Evolutionary conservation across 2,329 filamentous ascomycete species (phyloP).

Genomic region (Orbilia blumenaviensis): DNA sequence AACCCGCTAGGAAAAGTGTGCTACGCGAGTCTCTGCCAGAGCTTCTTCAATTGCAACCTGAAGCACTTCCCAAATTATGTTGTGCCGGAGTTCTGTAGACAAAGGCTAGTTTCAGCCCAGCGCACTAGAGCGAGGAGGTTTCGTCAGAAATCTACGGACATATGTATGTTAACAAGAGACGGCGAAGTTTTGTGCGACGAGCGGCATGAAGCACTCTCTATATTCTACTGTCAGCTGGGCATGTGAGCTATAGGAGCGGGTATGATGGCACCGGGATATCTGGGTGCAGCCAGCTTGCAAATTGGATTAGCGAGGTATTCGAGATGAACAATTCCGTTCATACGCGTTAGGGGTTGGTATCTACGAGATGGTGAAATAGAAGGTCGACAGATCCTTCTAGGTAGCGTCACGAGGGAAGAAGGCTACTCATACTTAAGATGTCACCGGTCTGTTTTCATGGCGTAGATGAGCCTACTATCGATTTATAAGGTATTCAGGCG

Average conservation of each 20-base stretch:
- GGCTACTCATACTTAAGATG: background rate
- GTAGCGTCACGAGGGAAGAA: background rate
- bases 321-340: constrained; percentile 9
- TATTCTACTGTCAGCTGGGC: constrained; percentile 1
- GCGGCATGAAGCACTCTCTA: background rate
- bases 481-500: background rate
- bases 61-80: background rate
- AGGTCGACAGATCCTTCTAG: background rate
- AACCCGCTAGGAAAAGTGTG: background rate
- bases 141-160: background rate
- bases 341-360: constrained; percentile 2
- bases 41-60: background rate
- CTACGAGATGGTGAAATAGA: background rate
- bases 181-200: background rate
- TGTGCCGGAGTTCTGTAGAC: background rate
- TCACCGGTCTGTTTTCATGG: background rate
- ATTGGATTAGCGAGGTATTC: background rate
- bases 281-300: background rate
- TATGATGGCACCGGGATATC: background rate
- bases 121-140: background rate
- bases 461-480: too few species aligned
- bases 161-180: background rate
- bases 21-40: background rate
- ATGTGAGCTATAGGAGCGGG: background rate
- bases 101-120: background rate